A percentile compares a stretch with the other conserved stretches of the same genome.
Evolutionary conservation across 2,329 filamentous ascomycete species (phyloP).

Genomic region (Paradendryphiella salina): DNA sequence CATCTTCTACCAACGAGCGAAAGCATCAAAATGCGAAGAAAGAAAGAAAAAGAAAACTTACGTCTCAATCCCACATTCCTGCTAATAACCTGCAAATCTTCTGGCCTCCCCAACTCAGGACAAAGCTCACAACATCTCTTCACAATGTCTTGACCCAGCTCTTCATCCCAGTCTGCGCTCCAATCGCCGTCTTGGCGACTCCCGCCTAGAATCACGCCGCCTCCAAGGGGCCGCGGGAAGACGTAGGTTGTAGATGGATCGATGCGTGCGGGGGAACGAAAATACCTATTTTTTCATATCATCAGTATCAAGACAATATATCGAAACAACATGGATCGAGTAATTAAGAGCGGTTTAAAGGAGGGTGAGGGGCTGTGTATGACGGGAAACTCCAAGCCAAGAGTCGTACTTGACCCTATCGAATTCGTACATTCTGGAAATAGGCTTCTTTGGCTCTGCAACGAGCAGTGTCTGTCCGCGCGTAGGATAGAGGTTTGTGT

Average conservation of each 20-base stretch:
- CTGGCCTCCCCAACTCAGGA: slow-evolving; percentile 68
- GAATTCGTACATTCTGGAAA: slow-evolving; percentile 46
- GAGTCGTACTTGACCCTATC: slow-evolving; percentile 15
- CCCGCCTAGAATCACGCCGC: slow-evolving; percentile 82
- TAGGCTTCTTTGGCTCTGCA: slow-evolving; percentile 46
- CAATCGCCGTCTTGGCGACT: slow-evolving; percentile 79
- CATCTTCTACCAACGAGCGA: no score
- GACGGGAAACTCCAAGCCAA: not conserved
- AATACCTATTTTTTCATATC: slow-evolving; percentile 25
- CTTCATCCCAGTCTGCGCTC: slow-evolving; percentile 76
- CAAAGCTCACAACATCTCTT: slow-evolving; percentile 67
- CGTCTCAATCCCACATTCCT: slow-evolving; percentile 80
- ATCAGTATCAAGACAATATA: no score
- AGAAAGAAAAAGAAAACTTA: slow-evolving; percentile 20
- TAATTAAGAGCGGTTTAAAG: not conserved
- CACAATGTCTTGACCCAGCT: slow-evolving; percentile 82
- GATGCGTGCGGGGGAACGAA: slow-evolving; percentile 49
- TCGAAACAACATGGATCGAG: no score
- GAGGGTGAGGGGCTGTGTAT: not conserved
- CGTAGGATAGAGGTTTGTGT: slow-evolving; percentile 69
- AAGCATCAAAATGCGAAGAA: not conserved
- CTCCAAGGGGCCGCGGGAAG: slow-evolving; percentile 58
- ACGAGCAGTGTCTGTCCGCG: slow-evolving; percentile 85
- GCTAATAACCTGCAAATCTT: slow-evolving; percentile 73
- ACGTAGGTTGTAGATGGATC: slow-evolving; percentile 52